A percentile compares a stretch with the other conserved stretches of the same genome.
Conservation (phyloP, 129 eudicot species). For the Lactuca saligna region DNA sequence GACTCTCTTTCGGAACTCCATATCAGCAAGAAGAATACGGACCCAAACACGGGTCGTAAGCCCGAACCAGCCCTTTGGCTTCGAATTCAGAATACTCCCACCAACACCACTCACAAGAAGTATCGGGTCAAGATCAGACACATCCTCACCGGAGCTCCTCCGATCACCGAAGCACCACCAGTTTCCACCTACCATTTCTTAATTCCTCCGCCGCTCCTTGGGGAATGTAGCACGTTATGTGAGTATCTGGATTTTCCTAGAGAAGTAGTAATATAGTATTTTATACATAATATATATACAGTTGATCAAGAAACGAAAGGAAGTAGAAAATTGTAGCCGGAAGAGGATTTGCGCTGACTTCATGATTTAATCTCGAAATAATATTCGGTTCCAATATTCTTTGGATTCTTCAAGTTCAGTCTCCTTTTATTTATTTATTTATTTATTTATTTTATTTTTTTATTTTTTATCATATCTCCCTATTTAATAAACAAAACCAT, state of each 20-base stretch:
- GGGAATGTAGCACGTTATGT: slow-evolving; percentile 18
- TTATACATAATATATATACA: not conserved
- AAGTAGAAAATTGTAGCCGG: not conserved
- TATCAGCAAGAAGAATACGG: slow-evolving; percentile 72
- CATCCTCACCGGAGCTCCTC: slow-evolving; percentile 38
- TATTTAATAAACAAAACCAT: too few species aligned
- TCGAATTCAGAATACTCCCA: slow-evolving; percentile 70
- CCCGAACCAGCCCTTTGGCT: slow-evolving; percentile 45
- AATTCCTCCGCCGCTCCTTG: not conserved
- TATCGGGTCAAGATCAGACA: slow-evolving; percentile 68
- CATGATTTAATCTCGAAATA: not conserved
- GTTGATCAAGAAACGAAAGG: not conserved
- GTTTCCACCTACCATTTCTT: slow-evolving; percentile 37
- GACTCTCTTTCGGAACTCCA: slow-evolving; percentile 68
- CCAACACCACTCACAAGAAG: slow-evolving; percentile 76
- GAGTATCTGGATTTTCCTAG: slow-evolving; percentile 9
- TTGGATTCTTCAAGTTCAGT: not conserved
- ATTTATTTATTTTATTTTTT: too few species aligned
- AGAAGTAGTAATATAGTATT: not conserved
- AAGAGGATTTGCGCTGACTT: not conserved
- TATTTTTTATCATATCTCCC: too few species aligned
- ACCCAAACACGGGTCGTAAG: slow-evolving; percentile 80
- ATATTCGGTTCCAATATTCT: not conserved
- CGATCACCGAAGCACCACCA: slow-evolving; percentile 44
- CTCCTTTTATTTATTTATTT: too few species aligned